Conservation (phyloP, 768 basidiomycete species). For the Lenzites betulinus region DNA sequence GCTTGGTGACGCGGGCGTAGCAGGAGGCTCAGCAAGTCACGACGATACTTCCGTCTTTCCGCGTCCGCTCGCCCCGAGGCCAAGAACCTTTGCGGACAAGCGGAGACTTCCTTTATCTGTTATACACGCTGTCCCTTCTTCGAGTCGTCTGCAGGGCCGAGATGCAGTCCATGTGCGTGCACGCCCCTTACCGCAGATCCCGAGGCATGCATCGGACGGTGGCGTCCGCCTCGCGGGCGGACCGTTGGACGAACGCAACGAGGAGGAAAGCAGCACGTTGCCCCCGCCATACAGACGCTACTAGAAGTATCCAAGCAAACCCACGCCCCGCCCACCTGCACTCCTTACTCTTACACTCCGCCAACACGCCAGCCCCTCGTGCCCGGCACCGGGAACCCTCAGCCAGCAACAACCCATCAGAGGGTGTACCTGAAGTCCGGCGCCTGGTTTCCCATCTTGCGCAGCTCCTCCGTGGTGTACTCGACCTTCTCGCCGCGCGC, state of each 20-base stretch:
- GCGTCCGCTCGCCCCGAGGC: too few relatives aligned
- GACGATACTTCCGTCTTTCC: too few relatives aligned
- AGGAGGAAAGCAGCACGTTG: background rate
- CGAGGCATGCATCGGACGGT: background rate
- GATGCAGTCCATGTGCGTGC: background rate
- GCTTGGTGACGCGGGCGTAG: too few relatives aligned
- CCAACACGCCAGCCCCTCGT: too few relatives aligned
- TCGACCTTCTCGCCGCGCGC: constrained; percentile 18
- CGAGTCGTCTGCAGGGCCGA: too few relatives aligned
- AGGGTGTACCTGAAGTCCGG: constrained; percentile 50
- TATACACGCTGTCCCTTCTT: too few relatives aligned
- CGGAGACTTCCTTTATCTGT: too few relatives aligned
- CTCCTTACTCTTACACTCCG: too few relatives aligned
- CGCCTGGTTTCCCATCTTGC: constrained; percentile 57
- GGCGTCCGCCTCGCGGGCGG: background rate
- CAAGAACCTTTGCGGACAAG: too few relatives aligned
- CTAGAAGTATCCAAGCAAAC: background rate
- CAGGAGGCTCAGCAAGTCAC: too few relatives aligned
- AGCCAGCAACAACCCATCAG: background rate
- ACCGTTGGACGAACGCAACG: background rate
- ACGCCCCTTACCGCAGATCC: background rate
- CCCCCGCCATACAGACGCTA: background rate
- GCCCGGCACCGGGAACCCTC: too few relatives aligned
- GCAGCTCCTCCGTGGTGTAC: constrained; percentile 30
- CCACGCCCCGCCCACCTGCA: too few relatives aligned